These are phyloP conservation scores for Terfezia boudieri DNA, from an alignment of 495 filamentous ascomycete genomes.

Conservation along the genomic window DNA sequence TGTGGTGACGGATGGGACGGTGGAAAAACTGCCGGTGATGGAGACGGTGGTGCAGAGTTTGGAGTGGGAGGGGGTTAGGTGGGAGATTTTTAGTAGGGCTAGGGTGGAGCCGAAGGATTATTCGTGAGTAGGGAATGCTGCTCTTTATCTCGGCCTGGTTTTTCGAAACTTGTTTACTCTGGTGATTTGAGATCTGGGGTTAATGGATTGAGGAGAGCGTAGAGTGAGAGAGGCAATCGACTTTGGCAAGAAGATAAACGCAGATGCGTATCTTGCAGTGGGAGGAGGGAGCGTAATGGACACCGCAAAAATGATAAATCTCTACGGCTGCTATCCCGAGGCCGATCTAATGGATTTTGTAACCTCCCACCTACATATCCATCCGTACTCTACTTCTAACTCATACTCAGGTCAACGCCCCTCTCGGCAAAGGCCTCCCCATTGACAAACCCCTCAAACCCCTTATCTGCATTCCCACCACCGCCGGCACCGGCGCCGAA, in stretches of 20 bases:
- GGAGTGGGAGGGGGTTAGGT: slow-evolving; percentile 48
- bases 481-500: slow-evolving; percentile 83
- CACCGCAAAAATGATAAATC: slow-evolving; percentile 95
- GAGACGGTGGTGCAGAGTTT: slow-evolving; percentile 58
- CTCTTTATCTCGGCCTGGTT: too few species aligned
- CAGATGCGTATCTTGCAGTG: slow-evolving; percentile 78
- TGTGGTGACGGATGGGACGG: slow-evolving; percentile 70
- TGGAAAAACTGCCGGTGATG: slow-evolving; percentile 63
- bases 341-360: slow-evolving; percentile 86
- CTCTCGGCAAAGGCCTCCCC: slow-evolving; percentile 67
- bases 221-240: slow-evolving; percentile 72
- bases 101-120: slow-evolving; percentile 74
- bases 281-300: slow-evolving; percentile 82
- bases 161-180: too few species aligned
- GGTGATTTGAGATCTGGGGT: too few species aligned
- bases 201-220: too few species aligned
- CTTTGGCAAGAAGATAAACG: slow-evolving; percentile 46
- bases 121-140: background rate
- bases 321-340: slow-evolving; percentile 70
- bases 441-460: slow-evolving; percentile 59
- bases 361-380: background rate
- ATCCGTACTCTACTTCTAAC: background rate
- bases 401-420: slow-evolving; percentile 44
- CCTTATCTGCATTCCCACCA: slow-evolving; percentile 82
- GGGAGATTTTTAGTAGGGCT: slow-evolving; percentile 54